Evolutionary conservation across 352 stramenopile genomes (phyloP).

Genomic region (Phytophthora capsici): DNA sequence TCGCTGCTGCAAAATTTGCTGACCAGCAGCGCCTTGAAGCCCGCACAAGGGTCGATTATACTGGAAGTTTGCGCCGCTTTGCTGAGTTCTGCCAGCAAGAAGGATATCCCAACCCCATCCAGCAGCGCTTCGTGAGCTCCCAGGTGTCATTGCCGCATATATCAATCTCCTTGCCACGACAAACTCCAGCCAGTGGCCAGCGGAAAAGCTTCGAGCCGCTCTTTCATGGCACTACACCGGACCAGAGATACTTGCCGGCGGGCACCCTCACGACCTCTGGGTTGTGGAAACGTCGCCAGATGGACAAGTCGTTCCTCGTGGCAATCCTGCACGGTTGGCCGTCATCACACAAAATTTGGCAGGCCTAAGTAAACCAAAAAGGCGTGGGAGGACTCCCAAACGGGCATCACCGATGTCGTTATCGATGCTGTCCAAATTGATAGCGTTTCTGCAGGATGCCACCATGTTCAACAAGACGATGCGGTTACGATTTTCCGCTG

Average conservation of each 20-base stretch:
- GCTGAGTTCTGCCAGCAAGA: neutral
- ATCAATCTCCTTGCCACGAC: neutral
- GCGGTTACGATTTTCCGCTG: too few relatives aligned
- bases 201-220: too few relatives aligned
- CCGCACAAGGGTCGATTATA: neutral
- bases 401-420: neutral
- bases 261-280: too few relatives aligned
- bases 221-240: too few relatives aligned
- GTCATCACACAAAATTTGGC: neutral
- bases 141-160: neutral
- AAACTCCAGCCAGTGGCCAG: too few relatives aligned
- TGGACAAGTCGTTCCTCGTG: neutral
- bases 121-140: neutral
- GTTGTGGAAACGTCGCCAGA: too few relatives aligned
- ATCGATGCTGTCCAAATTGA: neutral
- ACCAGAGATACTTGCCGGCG: too few relatives aligned
- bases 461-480: neutral
- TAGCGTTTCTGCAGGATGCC: too few relatives aligned
- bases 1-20: neutral
- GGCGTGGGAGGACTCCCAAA: neutral
- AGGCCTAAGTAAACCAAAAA: neutral
- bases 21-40: neutral
- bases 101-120: neutral
- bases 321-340: constrained; percentile 11
- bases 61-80: neutral